phyloP scores from a whole-genome alignment of 345 rosid genomes.

The Crucihimalaya himalaica region DNA sequence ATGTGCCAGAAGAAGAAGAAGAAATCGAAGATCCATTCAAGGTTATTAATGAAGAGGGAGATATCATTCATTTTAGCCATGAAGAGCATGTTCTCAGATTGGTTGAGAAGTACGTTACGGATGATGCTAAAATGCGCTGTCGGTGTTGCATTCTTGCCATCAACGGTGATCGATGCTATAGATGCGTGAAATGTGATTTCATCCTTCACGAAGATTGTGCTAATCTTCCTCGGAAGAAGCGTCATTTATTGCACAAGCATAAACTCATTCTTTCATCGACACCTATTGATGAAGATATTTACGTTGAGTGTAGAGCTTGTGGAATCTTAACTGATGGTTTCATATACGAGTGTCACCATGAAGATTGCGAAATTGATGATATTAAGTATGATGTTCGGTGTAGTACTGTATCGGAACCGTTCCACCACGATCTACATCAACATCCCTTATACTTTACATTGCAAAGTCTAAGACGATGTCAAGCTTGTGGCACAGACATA shows the following conservation, averaged over 20 bases:
- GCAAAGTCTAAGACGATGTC: neutral
- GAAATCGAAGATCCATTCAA: no score
- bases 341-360: neutral
- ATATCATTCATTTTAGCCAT: neutral
- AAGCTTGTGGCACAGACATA: neutral
- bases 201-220: neutral
- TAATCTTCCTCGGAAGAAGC: slow-evolving; percentile 11
- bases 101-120: neutral
- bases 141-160: neutral
- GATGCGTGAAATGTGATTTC: slow-evolving; percentile 16
- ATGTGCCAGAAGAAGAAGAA: no score
- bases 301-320: no score
- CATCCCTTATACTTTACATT: slow-evolving; percentile 14
- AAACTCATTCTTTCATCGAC: no score
- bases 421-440: slow-evolving; percentile 20
- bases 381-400: neutral
- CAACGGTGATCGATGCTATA: neutral
- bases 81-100: neutral
- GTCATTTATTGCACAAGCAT: neutral
- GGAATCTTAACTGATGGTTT: no score
- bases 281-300: no score
- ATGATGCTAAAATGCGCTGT: neutral
- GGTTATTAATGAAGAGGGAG: no score
- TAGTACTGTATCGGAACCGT: slow-evolving; percentile 12
- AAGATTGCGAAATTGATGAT: no score